These are phyloP conservation scores for Talaromyces sp. DNA, from an alignment of 2,329 filamentous ascomycete genomes.

Conservation along the genomic window DNA sequence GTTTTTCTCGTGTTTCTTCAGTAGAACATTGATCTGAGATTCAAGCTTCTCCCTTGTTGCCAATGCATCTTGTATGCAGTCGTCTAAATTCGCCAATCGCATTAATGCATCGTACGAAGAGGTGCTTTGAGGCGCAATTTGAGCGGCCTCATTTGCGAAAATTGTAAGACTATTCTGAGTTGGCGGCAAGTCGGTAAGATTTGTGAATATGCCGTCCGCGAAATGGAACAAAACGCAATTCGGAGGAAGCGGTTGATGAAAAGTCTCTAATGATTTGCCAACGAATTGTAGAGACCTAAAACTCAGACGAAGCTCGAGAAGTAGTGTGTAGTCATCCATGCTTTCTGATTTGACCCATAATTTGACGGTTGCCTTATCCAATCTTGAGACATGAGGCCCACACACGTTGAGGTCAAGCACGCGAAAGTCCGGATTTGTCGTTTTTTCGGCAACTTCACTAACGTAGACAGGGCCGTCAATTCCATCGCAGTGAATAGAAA, in stretches of 20 bases:
- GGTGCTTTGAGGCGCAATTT: conserved; percentile 55
- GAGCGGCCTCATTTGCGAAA: conserved; percentile 39
- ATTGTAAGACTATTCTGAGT: conserved; percentile 28
- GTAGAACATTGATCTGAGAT: conserved; percentile 65
- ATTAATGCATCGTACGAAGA: conserved; percentile 86
- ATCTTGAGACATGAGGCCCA: conserved; percentile 62
- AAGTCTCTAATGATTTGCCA: conserved; percentile 59
- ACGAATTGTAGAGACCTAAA: conserved; percentile 74
- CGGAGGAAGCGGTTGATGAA: conserved; percentile 69
- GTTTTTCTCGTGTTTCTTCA: conserved; percentile 36
- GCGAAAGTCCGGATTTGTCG: conserved; percentile 88
- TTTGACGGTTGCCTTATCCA: conserved; percentile 62
- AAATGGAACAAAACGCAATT: conserved; percentile 87
- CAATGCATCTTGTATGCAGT: conserved; percentile 85
- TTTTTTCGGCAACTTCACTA: conserved; percentile 73
- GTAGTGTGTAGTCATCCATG: conserved; percentile 55
- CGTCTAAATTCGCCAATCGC: conserved; percentile 81
- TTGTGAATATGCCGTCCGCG: conserved; percentile 79
- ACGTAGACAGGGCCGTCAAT: conserved; percentile 77
- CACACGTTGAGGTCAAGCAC: conserved; percentile 72
- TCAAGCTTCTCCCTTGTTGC: conserved; percentile 71
- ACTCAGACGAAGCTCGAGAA: conserved; percentile 70
- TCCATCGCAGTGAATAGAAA: conserved; percentile 70
- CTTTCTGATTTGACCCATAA: conserved; percentile 66
- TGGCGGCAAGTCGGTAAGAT: conserved; percentile 63